phyloP scores from a whole-genome alignment of 2,329 filamentous ascomycete genomes.

The Cladosporium velox region DNA sequence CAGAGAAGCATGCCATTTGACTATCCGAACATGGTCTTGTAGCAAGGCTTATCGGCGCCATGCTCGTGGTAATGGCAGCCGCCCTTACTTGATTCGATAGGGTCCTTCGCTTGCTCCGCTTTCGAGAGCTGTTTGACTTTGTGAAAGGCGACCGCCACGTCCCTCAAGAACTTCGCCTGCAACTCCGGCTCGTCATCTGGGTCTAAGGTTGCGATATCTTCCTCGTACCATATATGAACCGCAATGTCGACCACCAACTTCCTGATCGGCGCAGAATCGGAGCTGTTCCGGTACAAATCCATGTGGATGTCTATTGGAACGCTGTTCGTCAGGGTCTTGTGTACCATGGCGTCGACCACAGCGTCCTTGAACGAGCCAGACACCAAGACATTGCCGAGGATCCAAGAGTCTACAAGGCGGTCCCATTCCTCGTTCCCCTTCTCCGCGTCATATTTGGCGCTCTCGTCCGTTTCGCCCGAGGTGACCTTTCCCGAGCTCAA shows the following conservation, averaged over 20 bases:
- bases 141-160: not conserved
- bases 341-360: not conserved
- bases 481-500: not conserved
- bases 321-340: not conserved
- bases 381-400: not conserved
- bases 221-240: not conserved
- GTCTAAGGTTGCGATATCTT: not conserved
- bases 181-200: not conserved
- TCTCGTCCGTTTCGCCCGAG: not conserved
- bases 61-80: not conserved
- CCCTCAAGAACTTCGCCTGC: not conserved
- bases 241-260: not conserved
- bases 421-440: not conserved
- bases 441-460: not conserved
- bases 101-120: not conserved
- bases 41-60: not conserved
- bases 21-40: not conserved
- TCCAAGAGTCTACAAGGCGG: not conserved
- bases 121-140: not conserved
- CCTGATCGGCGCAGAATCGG: not conserved
- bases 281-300: not conserved
- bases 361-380: constrained; percentile 3
- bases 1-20: not conserved
- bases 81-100: not conserved
- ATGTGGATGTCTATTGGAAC: not conserved